Percentiles rank a stretch among this genome's conserved stretches.
These are phyloP conservation scores for Bothriochloa decipiens DNA, from an alignment of 176 grass and related monocot genomes.

Conservation along the genomic window DNA sequence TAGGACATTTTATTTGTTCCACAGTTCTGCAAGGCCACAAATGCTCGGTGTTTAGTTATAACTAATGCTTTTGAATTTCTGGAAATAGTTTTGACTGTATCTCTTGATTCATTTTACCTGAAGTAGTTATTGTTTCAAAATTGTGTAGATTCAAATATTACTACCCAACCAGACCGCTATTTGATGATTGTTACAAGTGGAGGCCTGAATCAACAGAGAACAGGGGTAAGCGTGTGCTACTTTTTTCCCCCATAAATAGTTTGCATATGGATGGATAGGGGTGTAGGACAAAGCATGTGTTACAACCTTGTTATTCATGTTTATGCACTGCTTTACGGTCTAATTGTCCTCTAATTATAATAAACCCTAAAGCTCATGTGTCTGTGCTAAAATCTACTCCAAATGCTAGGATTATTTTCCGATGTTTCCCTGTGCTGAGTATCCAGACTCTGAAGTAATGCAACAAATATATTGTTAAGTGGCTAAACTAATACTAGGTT, in stretches of 20 bases:
- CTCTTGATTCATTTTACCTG: constrained; percentile 15
- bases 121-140: constrained; percentile 37
- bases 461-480: background rate
- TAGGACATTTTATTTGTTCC: constrained; percentile 26
- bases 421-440: background rate
- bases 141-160: constrained; percentile 70
- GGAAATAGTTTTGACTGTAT: constrained; percentile 9
- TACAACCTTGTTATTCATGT: constrained; percentile 7
- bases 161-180: constrained; percentile 66
- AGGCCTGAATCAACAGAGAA: constrained; percentile 97
- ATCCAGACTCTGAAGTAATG: constrained; percentile 3
- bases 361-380: background rate
- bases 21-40: background rate
- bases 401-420: background rate
- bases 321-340: background rate
- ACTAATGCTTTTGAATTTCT: constrained; percentile 12
- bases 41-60: background rate
- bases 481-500: constrained; percentile 10
- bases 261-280: background rate
- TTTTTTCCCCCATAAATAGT: background rate
- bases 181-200: constrained; percentile 97
- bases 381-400: constrained; percentile 7
- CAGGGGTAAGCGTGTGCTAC: constrained; percentile 66
- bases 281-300: constrained; percentile 15
- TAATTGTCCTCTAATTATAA: background rate